phyloP scores from a whole-genome alignment of 352 stramenopile species.

The Globisporangium canariense region DNA sequence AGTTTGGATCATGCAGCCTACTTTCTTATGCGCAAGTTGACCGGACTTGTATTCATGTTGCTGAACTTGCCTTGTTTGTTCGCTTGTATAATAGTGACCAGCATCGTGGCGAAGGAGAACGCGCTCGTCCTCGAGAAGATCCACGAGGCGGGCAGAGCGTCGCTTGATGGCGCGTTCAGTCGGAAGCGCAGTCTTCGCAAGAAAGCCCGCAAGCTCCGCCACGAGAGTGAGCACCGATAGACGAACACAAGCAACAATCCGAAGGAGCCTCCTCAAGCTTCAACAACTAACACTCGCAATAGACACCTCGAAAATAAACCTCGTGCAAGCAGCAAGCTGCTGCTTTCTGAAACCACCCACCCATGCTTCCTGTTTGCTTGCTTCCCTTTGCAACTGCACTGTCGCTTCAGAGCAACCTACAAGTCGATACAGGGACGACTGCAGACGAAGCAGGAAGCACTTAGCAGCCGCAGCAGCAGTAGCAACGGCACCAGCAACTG shows the following conservation, averaged over 20 bases:
- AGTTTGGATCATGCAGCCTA: background rate
- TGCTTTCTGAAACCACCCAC: slow-evolving; percentile 3
- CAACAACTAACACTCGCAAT: slow-evolving; percentile 1
- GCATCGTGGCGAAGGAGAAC: slow-evolving; percentile 63
- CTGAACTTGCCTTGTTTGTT: background rate
- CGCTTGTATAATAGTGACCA: slow-evolving; percentile 40
- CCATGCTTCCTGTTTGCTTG: background rate
- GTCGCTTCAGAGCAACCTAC: slow-evolving; percentile 1
- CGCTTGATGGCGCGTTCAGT: slow-evolving; percentile 69
- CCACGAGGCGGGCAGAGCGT: slow-evolving; percentile 39
- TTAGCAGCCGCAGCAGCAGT: no score
- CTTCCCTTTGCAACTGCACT: background rate
- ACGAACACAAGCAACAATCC: background rate
- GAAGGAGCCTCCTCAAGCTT: no score
- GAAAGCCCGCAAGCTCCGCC: slow-evolving; percentile 62
- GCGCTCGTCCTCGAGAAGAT: slow-evolving; percentile 65
- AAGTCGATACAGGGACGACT: background rate
- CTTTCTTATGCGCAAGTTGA: background rate
- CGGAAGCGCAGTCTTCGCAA: slow-evolving; percentile 79
- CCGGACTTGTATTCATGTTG: background rate
- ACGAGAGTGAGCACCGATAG: slow-evolving; percentile 9
- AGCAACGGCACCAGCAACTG: background rate
- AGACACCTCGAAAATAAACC: background rate
- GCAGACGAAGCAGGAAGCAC: no score
- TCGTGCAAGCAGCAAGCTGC: background rate